Conservation (phyloP, 2,329 filamentous ascomycete species). For the Septoria petroselini region DNA sequence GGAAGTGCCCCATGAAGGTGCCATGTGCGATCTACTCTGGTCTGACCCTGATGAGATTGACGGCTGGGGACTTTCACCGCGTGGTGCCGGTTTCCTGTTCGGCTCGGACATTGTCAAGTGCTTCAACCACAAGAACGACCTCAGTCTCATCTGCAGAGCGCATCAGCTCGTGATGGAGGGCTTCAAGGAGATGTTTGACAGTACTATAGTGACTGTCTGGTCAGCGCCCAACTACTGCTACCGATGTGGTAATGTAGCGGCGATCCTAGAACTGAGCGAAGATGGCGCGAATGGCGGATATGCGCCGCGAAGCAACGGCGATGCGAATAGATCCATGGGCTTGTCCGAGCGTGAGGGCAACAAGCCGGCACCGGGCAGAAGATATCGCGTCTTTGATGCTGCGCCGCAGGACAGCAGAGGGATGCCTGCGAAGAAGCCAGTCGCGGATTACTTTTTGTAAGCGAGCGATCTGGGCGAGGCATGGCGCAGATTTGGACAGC, state of each 20-base stretch:
- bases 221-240: too few species aligned
- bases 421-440: constrained; percentile 98
- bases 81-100: constrained; percentile 92
- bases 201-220: constrained; percentile 95
- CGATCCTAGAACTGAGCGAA: constrained; percentile 87
- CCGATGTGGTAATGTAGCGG: constrained; percentile 71
- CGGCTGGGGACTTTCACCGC: constrained; percentile 90
- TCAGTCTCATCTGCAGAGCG: constrained; percentile 86
- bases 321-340: constrained; percentile 50
- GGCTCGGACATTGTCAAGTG: constrained; percentile 92
- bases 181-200: constrained; percentile 99
- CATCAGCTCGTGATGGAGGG: constrained; percentile 99
- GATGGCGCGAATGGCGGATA: constrained; percentile 60
- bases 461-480: neutral
- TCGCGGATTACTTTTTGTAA: constrained; percentile 89
- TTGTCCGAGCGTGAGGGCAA: constrained; percentile 46
- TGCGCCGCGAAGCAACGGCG: constrained; percentile 61
- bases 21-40: constrained; percentile 98
- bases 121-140: constrained; percentile 92
- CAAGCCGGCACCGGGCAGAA: constrained; percentile 69
- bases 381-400: constrained; percentile 94
- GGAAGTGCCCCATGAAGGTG: constrained; percentile 95
- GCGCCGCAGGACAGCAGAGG: constrained; percentile 92
- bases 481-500: constrained; percentile 7
- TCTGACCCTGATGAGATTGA: constrained; percentile 97